A percentile compares a stretch with the other conserved stretches of the same genome.
Evolutionary conservation across 768 basidiomycete genomes (phyloP).

Genomic region (Suillus occidentalis): DNA sequence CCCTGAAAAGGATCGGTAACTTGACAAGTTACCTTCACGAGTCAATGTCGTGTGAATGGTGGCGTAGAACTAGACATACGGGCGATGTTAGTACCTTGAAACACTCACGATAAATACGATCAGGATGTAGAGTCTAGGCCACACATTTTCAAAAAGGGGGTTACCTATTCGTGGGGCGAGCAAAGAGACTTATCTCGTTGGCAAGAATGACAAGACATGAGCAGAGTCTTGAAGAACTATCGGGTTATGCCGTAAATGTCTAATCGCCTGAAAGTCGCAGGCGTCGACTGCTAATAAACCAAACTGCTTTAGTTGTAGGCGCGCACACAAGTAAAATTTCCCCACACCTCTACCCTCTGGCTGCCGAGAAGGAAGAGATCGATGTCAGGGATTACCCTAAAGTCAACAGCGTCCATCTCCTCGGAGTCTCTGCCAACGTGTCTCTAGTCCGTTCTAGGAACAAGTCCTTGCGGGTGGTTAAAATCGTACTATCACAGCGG

Average conservation of each 20-base stretch:
- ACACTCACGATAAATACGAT: conserved; percentile 3
- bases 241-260: too few species aligned
- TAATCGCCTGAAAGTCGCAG: neutral
- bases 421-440: neutral
- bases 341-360: neutral
- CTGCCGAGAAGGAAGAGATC: neutral
- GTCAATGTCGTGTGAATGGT: conserved; percentile 1
- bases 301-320: neutral
- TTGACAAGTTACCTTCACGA: neutral
- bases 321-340: neutral
- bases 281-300: neutral
- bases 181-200: too few species aligned
- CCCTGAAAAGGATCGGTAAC: neutral
- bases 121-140: neutral
- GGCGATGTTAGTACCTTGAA: neutral
- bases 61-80: neutral
- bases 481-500: neutral
- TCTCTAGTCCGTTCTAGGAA: conserved; percentile 1
- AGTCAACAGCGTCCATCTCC: neutral
- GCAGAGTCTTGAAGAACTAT: too few species aligned
- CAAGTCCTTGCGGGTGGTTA: neutral
- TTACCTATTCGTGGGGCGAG: too few species aligned
- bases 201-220: too few species aligned
- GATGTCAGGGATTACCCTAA: neutral
- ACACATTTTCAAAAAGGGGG: too few species aligned